A percentile compares a stretch with the other conserved stretches of the same genome.
Conservation (phyloP, 345 rosid genomes). For the Eucalyptus grandis region DNA sequence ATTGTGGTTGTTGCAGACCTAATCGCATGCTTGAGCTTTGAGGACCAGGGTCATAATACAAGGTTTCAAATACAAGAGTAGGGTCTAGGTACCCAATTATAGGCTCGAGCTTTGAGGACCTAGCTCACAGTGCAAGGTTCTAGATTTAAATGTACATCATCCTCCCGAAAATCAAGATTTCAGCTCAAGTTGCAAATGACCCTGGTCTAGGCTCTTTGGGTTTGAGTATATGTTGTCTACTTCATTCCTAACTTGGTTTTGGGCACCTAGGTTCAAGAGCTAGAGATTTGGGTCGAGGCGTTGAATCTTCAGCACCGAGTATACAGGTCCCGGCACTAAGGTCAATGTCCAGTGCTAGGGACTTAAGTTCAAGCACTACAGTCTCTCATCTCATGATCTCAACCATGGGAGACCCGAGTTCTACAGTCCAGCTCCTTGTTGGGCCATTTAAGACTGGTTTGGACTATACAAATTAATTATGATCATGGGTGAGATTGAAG, state of each 20-base stretch:
- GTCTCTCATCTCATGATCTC: neutral
- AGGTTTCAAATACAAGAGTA: neutral
- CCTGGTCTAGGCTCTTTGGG: neutral
- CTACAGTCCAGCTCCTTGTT: fast-evolving
- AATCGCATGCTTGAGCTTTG: neutral
- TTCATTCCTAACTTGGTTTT: neutral
- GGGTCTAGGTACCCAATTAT: neutral
- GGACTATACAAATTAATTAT: neutral
- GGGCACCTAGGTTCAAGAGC: neutral
- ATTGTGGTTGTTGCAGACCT: neutral
- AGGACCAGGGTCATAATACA: neutral
- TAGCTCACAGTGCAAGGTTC: neutral
- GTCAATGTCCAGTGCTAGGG: neutral
- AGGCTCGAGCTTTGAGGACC: neutral
- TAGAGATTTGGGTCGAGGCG: neutral
- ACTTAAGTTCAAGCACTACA: neutral
- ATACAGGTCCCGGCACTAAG: neutral
- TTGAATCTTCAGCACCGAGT: fast-evolving
- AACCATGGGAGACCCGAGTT: neutral
- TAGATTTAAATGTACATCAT: neutral
- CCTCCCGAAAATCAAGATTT: neutral
- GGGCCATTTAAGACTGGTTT: neutral
- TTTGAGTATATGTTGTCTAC: neutral
- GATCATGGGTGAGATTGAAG: neutral
- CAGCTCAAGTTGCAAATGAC: neutral